A percentile compares a stretch with the other conserved stretches of the same genome.
Evolutionary conservation across 306 rosid species (phyloP).

Genomic region (Fragaria ananassa): DNA sequence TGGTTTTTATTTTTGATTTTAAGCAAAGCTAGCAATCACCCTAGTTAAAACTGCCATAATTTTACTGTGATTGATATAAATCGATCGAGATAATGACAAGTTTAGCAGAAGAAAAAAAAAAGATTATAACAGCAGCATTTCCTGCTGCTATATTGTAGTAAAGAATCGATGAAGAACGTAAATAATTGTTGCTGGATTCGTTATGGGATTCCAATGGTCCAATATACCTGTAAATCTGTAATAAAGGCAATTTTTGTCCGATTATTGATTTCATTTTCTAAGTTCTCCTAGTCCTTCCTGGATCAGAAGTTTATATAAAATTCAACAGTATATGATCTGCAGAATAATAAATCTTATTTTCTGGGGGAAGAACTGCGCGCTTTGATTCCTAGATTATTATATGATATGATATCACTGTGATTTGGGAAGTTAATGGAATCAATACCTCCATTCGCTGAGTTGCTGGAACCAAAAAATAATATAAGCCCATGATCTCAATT

Average conservation of each 20-base stretch:
- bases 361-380: not conserved
- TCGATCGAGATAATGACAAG: not conserved
- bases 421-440: not conserved
- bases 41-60: not conserved
- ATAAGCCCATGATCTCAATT: conserved; percentile 5
- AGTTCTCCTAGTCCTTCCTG: not conserved
- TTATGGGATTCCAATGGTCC: conserved; percentile 1
- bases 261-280: not conserved
- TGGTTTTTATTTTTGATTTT: not conserved
- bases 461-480: not conserved
- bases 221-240: not conserved
- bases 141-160: not conserved
- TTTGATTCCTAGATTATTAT: not conserved
- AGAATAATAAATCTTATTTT: not conserved
- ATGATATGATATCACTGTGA: not conserved
- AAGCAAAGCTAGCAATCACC: too few relatives aligned
- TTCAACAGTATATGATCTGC: not conserved
- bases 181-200: not conserved
- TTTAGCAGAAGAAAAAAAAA: too few relatives aligned
- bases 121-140: not conserved
- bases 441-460: not conserved
- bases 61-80: not conserved
- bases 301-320: not conserved
- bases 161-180: not conserved
- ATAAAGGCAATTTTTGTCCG: not conserved